These are phyloP conservation scores for Nicotiana benthamiana DNA, from an alignment of 257 asterid genomes.

Conservation along the genomic window DNA sequence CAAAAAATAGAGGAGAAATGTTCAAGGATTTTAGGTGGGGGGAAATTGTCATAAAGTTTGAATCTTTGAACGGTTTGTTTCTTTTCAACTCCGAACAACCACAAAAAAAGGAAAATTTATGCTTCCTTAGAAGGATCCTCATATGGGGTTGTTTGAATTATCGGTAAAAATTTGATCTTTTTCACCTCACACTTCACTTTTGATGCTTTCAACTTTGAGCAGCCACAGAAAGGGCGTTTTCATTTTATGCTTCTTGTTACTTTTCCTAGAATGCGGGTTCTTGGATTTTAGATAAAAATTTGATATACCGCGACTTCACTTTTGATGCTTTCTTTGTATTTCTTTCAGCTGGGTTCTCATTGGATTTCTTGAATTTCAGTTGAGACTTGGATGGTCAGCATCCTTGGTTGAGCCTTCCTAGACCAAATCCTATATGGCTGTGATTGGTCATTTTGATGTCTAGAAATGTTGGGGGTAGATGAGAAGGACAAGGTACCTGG, in stretches of 20 bases:
- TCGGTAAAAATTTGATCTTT: slow-evolving; percentile 10
- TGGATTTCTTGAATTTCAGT: slow-evolving; percentile 3
- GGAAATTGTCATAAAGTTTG: slow-evolving; percentile 7
- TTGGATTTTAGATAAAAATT: slow-evolving; percentile 10
- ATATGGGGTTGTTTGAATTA: slow-evolving; percentile 1
- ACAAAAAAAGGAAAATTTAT: background rate
- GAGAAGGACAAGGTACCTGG: slow-evolving; percentile 39
- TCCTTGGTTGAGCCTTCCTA: slow-evolving; percentile 18
- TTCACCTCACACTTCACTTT: background rate
- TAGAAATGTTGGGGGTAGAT: slow-evolving; percentile 12
- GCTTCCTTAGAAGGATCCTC: slow-evolving; percentile 9
- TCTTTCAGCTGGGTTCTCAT: slow-evolving; percentile 5
- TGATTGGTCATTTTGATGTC: slow-evolving; percentile 38
- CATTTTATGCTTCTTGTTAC: slow-evolving; percentile 1
- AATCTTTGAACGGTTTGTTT: slow-evolving; percentile 22
- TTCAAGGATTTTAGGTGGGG: slow-evolving; percentile 52
- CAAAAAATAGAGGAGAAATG: slow-evolving; percentile 6
- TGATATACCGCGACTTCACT: background rate
- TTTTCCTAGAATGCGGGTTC: slow-evolving; percentile 2
- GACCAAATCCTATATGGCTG: slow-evolving; percentile 19
- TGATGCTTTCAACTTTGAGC: slow-evolving; percentile 10
- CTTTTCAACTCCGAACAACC: slow-evolving; percentile 1
- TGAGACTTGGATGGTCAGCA: background rate
- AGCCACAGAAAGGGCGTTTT: background rate
- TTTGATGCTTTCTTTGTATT: slow-evolving; percentile 11